phyloP scores from a whole-genome alignment of 352 stramenopile species.

The Phytopythium helicoides region DNA sequence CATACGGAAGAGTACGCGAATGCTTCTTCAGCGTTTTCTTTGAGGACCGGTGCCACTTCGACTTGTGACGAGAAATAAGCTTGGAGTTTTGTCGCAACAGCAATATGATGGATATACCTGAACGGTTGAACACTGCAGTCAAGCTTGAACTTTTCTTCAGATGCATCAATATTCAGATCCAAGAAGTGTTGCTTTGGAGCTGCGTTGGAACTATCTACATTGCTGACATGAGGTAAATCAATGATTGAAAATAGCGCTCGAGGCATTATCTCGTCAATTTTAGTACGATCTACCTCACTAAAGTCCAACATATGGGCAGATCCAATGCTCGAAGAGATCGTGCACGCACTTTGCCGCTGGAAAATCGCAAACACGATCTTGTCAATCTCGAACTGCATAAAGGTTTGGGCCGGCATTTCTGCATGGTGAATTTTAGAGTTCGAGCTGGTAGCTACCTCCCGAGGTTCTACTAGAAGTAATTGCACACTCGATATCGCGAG shows the following conservation, averaged over 20 bases:
- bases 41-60: slow-evolving; percentile 37
- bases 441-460: not conserved
- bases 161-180: slow-evolving; percentile 54
- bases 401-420: slow-evolving; percentile 40
- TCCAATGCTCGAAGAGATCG: slow-evolving; percentile 50
- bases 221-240: not conserved
- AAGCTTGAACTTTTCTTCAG: slow-evolving; percentile 51
- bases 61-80: slow-evolving; percentile 61
- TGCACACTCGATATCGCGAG: slow-evolving; percentile 62
- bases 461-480: slow-evolving; percentile 27
- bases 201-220: not conserved
- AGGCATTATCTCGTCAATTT: slow-evolving; percentile 8
- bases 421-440: not conserved
- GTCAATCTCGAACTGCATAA: slow-evolving; percentile 62
- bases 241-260: slow-evolving; percentile 45
- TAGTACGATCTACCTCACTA: slow-evolving; percentile 30
- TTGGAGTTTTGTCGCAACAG: slow-evolving; percentile 58
- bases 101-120: slow-evolving; percentile 71
- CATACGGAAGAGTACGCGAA: slow-evolving; percentile 46
- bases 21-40: slow-evolving; percentile 54
- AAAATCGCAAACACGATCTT: slow-evolving; percentile 66
- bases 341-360: slow-evolving; percentile 47
- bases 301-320: slow-evolving; percentile 72
- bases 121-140: slow-evolving; percentile 61
- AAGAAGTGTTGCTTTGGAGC: slow-evolving; percentile 31